Evolutionary conservation across 129 eudicot species (phyloP).

Genomic region (Chrysanthemum lavandulifolium): DNA sequence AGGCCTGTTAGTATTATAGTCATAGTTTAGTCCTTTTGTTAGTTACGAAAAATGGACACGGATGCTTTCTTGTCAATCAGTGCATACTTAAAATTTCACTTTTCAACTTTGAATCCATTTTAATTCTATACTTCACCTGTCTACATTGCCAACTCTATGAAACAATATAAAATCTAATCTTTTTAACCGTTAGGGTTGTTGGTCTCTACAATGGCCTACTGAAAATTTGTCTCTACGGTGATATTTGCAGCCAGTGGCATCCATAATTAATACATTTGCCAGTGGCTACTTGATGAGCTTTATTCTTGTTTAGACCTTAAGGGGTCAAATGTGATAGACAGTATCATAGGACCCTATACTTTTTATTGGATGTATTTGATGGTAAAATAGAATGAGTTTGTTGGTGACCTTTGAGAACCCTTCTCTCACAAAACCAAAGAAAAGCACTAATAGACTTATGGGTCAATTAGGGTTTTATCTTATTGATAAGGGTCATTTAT

Average conservation of each 20-base stretch:
- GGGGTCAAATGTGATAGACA: conserved; percentile 1
- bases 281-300: conserved; percentile 3
- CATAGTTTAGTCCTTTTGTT: too few species aligned
- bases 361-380: conserved; percentile 1
- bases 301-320: not conserved
- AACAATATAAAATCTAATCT: not conserved
- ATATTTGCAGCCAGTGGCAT: conserved; percentile 79
- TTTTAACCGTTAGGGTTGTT: not conserved
- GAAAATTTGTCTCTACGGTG: not conserved
- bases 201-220: conserved; percentile 10
- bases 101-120: not conserved
- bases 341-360: not conserved
- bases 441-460: conserved; percentile 4
- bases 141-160: too few species aligned
- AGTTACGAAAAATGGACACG: too few species aligned
- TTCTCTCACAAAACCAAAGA: not conserved
- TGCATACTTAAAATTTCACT: not conserved
- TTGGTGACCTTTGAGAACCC: not conserved
- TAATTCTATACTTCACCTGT: too few species aligned
- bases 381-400: conserved; percentile 2
- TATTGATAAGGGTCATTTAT: too few species aligned
- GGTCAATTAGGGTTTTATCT: too few species aligned
- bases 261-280: conserved; percentile 69
- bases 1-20: too few species aligned
- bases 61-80: too few species aligned